Percentiles rank a stretch among this genome's conserved stretches.
Conservation (phyloP, 2,329 filamentous ascomycete genomes). For the Tolypocladium cylindrosporum region DNA sequence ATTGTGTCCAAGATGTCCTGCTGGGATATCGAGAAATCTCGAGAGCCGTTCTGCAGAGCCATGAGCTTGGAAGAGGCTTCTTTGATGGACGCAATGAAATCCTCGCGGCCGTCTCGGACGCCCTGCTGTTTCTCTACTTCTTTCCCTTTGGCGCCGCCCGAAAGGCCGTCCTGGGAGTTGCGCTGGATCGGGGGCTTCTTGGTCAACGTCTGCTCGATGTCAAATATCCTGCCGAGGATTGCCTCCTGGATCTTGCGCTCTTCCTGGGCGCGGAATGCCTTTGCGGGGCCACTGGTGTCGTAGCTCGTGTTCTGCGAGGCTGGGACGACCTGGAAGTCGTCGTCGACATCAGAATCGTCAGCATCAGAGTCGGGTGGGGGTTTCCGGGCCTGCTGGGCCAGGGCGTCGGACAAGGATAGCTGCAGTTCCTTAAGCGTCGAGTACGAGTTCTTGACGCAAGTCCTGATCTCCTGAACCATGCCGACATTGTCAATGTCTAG, state of each 20-base stretch:
- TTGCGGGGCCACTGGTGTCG: conserved; percentile 32
- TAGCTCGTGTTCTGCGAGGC: conserved; percentile 18
- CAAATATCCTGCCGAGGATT: conserved; percentile 42
- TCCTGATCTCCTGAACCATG: conserved; percentile 42
- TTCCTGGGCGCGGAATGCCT: conserved; percentile 37
- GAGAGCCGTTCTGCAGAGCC: conserved; percentile 26
- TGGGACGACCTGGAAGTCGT: conserved; percentile 40
- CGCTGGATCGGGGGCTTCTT: conserved; percentile 23
- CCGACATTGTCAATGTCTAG: conserved; percentile 53
- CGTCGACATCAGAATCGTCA: conserved; percentile 43
- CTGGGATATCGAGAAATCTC: conserved; percentile 23
- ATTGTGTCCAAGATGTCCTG: conserved; percentile 40
- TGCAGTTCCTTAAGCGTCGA: conserved; percentile 43
- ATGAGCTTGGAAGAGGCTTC: conserved; percentile 32
- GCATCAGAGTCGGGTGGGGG: conserved; percentile 27
- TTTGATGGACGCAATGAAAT: conserved; percentile 24
- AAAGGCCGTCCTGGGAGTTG: conserved; percentile 9
- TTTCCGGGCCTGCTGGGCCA: conserved; percentile 33
- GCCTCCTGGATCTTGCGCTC: conserved; percentile 45
- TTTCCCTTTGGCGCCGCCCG: conserved; percentile 8
- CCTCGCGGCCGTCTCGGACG: conserved; percentile 15
- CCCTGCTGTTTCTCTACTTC: conserved; percentile 9
- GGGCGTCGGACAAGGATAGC: conserved; percentile 45
- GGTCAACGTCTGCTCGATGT: conserved; percentile 30
- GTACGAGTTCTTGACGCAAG: conserved; percentile 44